Percentiles rank a stretch among this genome's conserved stretches.
These are phyloP conservation scores for Cyberlindnera maclurae DNA, from an alignment of 805 yeast genomes.

Conservation along the genomic window DNA sequence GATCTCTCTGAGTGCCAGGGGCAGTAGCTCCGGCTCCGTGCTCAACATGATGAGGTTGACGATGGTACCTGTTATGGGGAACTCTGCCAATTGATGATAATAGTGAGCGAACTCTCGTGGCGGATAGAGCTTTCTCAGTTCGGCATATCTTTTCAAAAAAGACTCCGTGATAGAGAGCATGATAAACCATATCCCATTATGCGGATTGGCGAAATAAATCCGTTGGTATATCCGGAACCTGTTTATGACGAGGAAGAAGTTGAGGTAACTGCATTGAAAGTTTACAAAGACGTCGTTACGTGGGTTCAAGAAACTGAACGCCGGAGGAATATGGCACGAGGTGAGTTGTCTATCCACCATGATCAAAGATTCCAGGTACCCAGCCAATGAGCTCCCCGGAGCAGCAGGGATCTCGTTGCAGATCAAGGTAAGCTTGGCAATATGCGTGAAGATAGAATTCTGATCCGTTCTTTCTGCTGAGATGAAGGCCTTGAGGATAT, in stretches of 20 bases:
- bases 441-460: slow-evolving; percentile 14
- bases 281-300: slow-evolving; percentile 10
- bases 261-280: slow-evolving; percentile 16
- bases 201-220: slow-evolving; percentile 10
- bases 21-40: slow-evolving; percentile 11
- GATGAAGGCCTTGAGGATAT: slow-evolving; percentile 19
- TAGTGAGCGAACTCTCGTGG: slow-evolving; percentile 9
- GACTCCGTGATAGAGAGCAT: slow-evolving; percentile 19
- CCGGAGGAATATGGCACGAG: slow-evolving; percentile 10
- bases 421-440: slow-evolving; percentile 17
- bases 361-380: slow-evolving; percentile 14
- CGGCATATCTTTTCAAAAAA: slow-evolving; percentile 15
- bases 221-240: slow-evolving; percentile 15
- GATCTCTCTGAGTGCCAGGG: slow-evolving; percentile 10
- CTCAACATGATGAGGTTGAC: slow-evolving; percentile 8
- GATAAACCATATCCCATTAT: slow-evolving; percentile 16
- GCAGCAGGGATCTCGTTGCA: slow-evolving; percentile 15
- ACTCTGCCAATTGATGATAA: slow-evolving; percentile 12
- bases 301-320: slow-evolving; percentile 11
- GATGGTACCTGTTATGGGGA: slow-evolving; percentile 9
- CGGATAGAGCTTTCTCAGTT: slow-evolving; percentile 11
- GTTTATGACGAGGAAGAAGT: slow-evolving; percentile 9
- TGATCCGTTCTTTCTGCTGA: slow-evolving; percentile 16
- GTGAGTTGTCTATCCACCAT: slow-evolving; percentile 18
- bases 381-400: slow-evolving; percentile 7